Percentiles rank a stretch among this genome's conserved stretches.
Evolutionary conservation across 208 protist genomes (phyloP).

Genomic region (Trypanosoma scelopori): DNA sequence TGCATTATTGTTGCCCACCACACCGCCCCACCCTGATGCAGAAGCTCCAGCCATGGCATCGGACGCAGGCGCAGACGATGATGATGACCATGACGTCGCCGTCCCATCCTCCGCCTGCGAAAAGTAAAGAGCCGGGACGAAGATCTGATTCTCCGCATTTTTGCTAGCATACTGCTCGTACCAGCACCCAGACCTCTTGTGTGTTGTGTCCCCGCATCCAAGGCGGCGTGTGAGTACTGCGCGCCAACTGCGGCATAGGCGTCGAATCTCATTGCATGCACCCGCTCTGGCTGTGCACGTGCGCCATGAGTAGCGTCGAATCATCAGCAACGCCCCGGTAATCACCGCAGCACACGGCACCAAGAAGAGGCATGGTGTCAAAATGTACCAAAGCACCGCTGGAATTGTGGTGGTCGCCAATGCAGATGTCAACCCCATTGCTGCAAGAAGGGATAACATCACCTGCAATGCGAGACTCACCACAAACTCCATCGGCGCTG

Average conservation of each 20-base stretch:
- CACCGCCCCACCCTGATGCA: too few relatives aligned
- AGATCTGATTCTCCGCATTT: not conserved
- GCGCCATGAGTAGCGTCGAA: not conserved
- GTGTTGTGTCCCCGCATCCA: not conserved
- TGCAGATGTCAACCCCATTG: constrained; percentile 17
- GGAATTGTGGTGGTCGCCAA: constrained; percentile 2
- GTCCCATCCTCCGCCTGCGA: not conserved
- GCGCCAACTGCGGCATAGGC: too few relatives aligned
- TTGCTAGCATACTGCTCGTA: constrained; percentile 9
- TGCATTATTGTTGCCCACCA: too few relatives aligned
- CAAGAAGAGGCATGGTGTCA: constrained; percentile 20
- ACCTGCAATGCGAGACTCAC: constrained; percentile 26
- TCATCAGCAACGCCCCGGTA: constrained; percentile 3
- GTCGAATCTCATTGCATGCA: not conserved
- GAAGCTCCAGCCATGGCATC: too few relatives aligned
- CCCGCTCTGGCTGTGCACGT: not conserved
- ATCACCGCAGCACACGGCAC: constrained; percentile 15
- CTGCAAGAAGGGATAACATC: constrained; percentile 16
- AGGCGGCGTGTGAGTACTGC: not conserved
- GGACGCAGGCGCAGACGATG: too few relatives aligned
- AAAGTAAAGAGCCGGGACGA: constrained; percentile 17
- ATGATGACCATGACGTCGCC: too few relatives aligned
- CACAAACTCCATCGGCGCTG: constrained; percentile 21
- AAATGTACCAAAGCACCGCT: constrained; percentile 13
- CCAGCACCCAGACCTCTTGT: not conserved